Conservation (phyloP, 2,329 filamentous ascomycete genomes). For the Beauveria australis region DNA sequence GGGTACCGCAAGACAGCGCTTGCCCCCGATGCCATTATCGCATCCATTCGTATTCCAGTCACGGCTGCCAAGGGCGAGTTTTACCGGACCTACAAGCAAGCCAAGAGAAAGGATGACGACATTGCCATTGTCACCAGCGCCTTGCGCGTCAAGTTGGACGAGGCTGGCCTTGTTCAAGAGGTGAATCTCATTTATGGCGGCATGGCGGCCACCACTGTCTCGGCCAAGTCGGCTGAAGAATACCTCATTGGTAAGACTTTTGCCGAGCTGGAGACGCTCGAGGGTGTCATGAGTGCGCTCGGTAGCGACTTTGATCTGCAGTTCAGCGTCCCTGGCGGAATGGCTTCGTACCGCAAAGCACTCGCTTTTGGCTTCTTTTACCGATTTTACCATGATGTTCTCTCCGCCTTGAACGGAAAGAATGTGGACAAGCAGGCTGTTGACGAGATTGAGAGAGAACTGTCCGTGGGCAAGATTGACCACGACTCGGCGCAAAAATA, state of each 20-base stretch:
- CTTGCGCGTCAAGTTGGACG: constrained; percentile 63
- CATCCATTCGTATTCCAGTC: constrained; percentile 76
- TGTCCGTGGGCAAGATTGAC: constrained; percentile 76
- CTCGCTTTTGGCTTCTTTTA: constrained; percentile 93
- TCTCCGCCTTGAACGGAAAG: constrained; percentile 50
- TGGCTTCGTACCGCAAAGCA: constrained; percentile 92
- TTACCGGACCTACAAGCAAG: constrained; percentile 87
- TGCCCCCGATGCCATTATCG: constrained; percentile 72
- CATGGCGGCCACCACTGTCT: constrained; percentile 88
- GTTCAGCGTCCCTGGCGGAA: constrained; percentile 90
- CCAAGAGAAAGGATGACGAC: constrained; percentile 95
- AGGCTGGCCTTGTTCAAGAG: constrained; percentile 61
- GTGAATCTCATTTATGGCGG: constrained; percentile 85
- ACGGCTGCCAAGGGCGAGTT: constrained; percentile 70
- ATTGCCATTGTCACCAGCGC: constrained; percentile 95
- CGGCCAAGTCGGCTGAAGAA: constrained; percentile 67
- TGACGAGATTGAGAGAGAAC: constrained; percentile 73
- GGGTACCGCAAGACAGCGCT: constrained; percentile 83
- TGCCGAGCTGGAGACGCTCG: constrained; percentile 72
- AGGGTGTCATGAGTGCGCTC: constrained; percentile 84
- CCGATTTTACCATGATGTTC: constrained; percentile 86
- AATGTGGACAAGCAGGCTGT: constrained; percentile 64
- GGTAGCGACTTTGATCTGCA: constrained; percentile 80
- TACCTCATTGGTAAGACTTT: constrained; percentile 73
- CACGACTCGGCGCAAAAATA: constrained; percentile 68